A percentile compares a stretch with the other conserved stretches of the same genome.
Evolutionary conservation across 495 filamentous ascomycete genomes (phyloP).

Genomic region (Mycothermus thermophilus): DNA sequence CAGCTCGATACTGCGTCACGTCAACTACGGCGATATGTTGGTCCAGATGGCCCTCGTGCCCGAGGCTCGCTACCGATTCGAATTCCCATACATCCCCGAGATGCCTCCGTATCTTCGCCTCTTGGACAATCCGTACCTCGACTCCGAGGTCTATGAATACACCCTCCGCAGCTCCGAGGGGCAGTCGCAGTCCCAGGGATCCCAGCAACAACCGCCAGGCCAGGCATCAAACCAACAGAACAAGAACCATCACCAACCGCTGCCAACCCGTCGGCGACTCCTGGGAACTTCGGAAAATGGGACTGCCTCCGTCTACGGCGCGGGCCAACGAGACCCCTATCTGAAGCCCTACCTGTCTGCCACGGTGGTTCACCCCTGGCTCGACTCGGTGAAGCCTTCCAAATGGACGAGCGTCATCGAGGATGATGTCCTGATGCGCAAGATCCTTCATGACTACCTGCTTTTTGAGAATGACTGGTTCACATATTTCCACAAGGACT

Average conservation of each 20-base stretch:
- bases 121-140: conserved; percentile 23
- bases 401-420: conserved; percentile 24
- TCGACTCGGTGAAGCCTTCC: conserved; percentile 19
- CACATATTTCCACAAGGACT: conserved; percentile 23
- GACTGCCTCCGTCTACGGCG: conserved; percentile 4
- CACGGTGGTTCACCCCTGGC: conserved; percentile 17
- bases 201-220: neutral
- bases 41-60: conserved; percentile 25
- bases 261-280: too few species aligned
- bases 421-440: conserved; percentile 21
- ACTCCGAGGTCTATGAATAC: conserved; percentile 24
- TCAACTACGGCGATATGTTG: conserved; percentile 26
- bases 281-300: conserved; percentile 4
- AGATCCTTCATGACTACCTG: conserved; percentile 23
- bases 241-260: too few species aligned
- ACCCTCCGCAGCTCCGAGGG: neutral
- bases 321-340: conserved; percentile 17
- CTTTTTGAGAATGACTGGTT: conserved; percentile 26
- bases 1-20: conserved; percentile 20
- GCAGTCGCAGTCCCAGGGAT: neutral
- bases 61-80: conserved; percentile 25
- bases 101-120: conserved; percentile 23
- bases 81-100: conserved; percentile 25
- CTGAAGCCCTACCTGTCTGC: conserved; percentile 24
- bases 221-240: too few species aligned